These are phyloP conservation scores for Penicillium oxalicum DNA, from an alignment of 2,329 filamentous ascomycete genomes.

Conservation along the genomic window DNA sequence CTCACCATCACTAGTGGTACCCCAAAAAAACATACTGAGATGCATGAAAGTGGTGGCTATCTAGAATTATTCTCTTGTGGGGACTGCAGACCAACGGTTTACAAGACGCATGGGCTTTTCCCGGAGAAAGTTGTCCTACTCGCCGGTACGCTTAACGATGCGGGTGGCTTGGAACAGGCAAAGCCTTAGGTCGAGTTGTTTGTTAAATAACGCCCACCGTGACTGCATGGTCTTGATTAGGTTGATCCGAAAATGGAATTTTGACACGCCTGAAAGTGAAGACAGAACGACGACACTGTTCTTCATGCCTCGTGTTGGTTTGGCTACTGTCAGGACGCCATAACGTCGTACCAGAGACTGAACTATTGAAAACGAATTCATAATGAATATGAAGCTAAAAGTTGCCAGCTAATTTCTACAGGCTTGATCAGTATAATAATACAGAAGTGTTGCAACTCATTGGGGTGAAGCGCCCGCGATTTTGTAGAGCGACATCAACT, in stretches of 20 bases:
- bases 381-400: too few species aligned
- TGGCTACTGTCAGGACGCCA: too few species aligned
- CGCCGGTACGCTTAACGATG: slow-evolving; percentile 21
- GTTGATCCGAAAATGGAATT: slow-evolving; percentile 9
- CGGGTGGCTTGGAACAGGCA: slow-evolving; percentile 5
- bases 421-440: too few species aligned
- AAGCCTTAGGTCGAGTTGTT: slow-evolving; percentile 19
- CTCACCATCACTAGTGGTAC: slow-evolving; percentile 40
- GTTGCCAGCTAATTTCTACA: too few species aligned
- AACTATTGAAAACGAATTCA: too few species aligned
- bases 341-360: too few species aligned
- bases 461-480: too few species aligned
- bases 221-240: slow-evolving; percentile 11
- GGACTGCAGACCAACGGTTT: slow-evolving; percentile 53
- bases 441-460: too few species aligned
- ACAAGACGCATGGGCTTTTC: slow-evolving; percentile 50
- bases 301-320: too few species aligned
- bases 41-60: slow-evolving; percentile 48
- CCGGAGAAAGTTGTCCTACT: slow-evolving; percentile 49
- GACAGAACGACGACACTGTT: too few species aligned
- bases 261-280: neutral
- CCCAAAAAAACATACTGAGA: slow-evolving; percentile 48
- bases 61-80: slow-evolving; percentile 55
- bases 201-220: slow-evolving; percentile 16
- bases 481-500: too few species aligned